Conservation (phyloP, 2,329 filamentous ascomycete species). For the Alternaria gaisen region DNA sequence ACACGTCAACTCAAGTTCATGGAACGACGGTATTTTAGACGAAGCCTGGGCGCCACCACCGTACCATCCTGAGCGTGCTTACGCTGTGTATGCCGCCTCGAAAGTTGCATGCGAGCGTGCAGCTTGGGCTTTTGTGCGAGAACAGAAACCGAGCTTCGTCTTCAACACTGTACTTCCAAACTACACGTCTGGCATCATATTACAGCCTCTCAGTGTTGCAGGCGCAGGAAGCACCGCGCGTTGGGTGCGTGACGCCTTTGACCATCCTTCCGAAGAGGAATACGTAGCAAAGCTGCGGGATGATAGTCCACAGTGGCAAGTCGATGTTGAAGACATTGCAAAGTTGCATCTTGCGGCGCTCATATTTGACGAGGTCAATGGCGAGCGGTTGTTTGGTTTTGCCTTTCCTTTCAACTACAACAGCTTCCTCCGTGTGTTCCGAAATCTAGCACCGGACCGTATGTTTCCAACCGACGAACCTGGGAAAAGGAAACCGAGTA, state of each 20-base stretch:
- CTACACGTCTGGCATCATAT: slow-evolving; percentile 3
- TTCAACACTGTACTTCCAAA: slow-evolving; percentile 50
- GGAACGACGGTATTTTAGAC: neutral
- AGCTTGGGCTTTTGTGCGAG: slow-evolving; percentile 56
- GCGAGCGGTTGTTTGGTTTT: neutral
- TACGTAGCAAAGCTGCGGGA: neutral
- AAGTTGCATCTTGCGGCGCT: slow-evolving; percentile 61
- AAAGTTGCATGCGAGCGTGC: slow-evolving; percentile 56
- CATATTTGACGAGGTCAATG: slow-evolving; percentile 31
- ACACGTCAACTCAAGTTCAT: neutral
- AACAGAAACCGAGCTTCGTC: slow-evolving; percentile 53
- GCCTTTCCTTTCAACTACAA: neutral
- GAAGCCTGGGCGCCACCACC: slow-evolving; percentile 30
- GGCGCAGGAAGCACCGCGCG: neutral
- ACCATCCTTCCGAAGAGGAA: neutral
- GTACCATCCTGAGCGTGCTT: slow-evolving; percentile 40
- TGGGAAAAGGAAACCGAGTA: neutral
- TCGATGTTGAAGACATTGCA: slow-evolving; percentile 62
- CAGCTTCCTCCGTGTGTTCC: neutral
- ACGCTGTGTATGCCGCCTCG: slow-evolving; percentile 53
- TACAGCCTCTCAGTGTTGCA: neutral
- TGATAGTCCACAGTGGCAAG: slow-evolving; percentile 47
- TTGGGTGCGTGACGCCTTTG: slow-evolving; percentile 4
- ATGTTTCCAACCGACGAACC: neutral
- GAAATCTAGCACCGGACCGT: neutral